phyloP scores from a whole-genome alignment of 2,329 filamentous ascomycete genomes.

The Ampelomyces quisqualis region DNA sequence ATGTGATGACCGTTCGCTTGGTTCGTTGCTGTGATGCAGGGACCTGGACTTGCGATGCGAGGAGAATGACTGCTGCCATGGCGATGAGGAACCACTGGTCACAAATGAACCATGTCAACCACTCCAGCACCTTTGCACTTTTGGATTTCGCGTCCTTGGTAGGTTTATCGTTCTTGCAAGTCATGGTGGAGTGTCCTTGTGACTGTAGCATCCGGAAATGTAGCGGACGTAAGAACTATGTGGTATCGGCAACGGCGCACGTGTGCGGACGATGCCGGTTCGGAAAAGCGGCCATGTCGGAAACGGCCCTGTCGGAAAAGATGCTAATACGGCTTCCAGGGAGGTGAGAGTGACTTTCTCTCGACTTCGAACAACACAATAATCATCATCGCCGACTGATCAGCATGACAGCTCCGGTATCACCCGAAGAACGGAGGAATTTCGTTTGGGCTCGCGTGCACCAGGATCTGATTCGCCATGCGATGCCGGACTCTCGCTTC shows the following conservation, averaged over 20 bases:
- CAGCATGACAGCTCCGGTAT: constrained; percentile 18
- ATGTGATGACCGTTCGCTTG: constrained; percentile 59
- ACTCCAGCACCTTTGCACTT: constrained; percentile 8
- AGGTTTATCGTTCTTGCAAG: background rate
- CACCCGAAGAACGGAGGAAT: constrained; percentile 16
- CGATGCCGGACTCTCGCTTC: constrained; percentile 49
- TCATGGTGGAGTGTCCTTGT: too few species aligned
- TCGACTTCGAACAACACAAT: background rate
- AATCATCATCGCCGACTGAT: background rate
- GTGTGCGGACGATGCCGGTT: constrained; percentile 2
- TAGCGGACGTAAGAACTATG: constrained; percentile 5
- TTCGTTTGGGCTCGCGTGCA: constrained; percentile 38
- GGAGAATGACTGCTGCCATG: constrained; percentile 56
- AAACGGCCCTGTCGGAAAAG: background rate
- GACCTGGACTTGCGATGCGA: constrained; percentile 58
- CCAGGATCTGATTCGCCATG: constrained; percentile 42
- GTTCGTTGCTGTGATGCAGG: constrained; percentile 55
- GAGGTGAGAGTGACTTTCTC: background rate
- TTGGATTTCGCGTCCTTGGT: constrained; percentile 2
- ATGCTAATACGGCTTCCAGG: background rate
- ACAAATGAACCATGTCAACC: constrained; percentile 45
- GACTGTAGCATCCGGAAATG: constrained; percentile 4
- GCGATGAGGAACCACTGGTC: constrained; percentile 67
- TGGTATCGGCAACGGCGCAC: constrained; percentile 2
- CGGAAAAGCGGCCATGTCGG: background rate